Base-by-base conservation (phyloP, 768 basidiomycete genomes). In the Symmetrospora coprosmae region DNA sequence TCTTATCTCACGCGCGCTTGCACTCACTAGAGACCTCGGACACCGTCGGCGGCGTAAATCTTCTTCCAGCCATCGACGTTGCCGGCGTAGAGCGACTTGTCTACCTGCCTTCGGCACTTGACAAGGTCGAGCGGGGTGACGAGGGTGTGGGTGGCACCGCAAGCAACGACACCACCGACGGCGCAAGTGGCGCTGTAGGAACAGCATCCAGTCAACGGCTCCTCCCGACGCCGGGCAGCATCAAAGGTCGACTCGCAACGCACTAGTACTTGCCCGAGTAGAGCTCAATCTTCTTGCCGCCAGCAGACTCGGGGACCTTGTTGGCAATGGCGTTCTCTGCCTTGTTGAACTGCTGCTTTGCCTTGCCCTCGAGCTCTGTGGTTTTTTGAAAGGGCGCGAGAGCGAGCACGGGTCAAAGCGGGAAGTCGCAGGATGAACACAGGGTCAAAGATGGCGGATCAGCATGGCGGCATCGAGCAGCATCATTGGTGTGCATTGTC, bases 151-250 rank as follows among this genome's bases (percentile, higher is more conserved):
- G 87, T 90, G 71, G 85, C 23, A 75, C 87, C 87, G 68, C 87
- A 90, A 19, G 87, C 87, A 65, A 90, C 78, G 52, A 77, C 77
- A 80, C 87, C 87, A 70, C 86, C 87, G 67, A 90, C 80, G 81
- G 87, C 82, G 73, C 83, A 85, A 74, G 88, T 87, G 71, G 81
- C 72, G 64, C n/a, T n/a, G n/a, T n/a, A n/a, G n/a, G n/a, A n/a
- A n/a, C n/a, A n/a, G n/a, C n/a, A n/a, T n/a, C n/a, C n/a, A n/a
- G n/a, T n/a, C n/a, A n/a, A n/a, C n/a, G n/a, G n/a, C n/a, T n/a
- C n/a, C n/a, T n/a, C n/a, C n/a, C n/a, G n/a, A n/a, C n/a, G n/a
- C n/a, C n/a, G n/a, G n/a, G n/a, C n/a, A n/a, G n/a, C n/a, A n/a
- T n/a, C n/a, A n/a, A n/a, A n/a, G n/a, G n/a, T n/a, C n/a, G n/a